A percentile compares a stretch with the other conserved stretches of the same genome.
These are phyloP conservation scores for Psophocarpus tetragonolobus DNA, from an alignment of 306 rosid species.

Conservation along the genomic window DNA sequence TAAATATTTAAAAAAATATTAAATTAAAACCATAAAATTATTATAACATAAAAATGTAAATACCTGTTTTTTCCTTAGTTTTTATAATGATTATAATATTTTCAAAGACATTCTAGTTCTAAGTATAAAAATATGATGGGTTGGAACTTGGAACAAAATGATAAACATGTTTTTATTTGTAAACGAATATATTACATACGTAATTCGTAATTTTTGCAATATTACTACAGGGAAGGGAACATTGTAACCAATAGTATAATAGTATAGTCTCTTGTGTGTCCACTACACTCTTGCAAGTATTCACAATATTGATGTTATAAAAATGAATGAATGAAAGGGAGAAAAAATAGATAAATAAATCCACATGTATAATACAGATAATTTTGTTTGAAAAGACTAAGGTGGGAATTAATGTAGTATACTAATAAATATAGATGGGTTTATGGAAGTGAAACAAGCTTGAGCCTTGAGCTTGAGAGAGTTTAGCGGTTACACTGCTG, in stretches of 20 bases:
- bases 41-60: too few species aligned
- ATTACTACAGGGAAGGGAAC: background rate
- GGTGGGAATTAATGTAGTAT: background rate
- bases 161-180: background rate
- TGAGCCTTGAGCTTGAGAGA: background rate
- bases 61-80: too few species aligned
- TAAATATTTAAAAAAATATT: too few species aligned
- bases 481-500: conserved; percentile 61
- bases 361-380: background rate
- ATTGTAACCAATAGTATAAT: background rate
- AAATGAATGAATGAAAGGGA: background rate
- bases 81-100: too few species aligned
- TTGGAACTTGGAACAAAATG: too few species aligned
- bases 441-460: background rate
- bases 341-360: background rate
- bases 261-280: background rate
- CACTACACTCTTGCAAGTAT: background rate
- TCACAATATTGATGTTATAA: background rate
- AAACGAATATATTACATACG: background rate
- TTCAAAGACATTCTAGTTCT: too few species aligned
- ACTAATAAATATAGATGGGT: background rate
- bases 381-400: background rate
- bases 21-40: too few species aligned
- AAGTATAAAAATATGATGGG: too few species aligned
- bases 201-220: background rate